phyloP scores from a whole-genome alignment of 2,329 filamentous ascomycete species.

The Fusarium virguliforme region DNA sequence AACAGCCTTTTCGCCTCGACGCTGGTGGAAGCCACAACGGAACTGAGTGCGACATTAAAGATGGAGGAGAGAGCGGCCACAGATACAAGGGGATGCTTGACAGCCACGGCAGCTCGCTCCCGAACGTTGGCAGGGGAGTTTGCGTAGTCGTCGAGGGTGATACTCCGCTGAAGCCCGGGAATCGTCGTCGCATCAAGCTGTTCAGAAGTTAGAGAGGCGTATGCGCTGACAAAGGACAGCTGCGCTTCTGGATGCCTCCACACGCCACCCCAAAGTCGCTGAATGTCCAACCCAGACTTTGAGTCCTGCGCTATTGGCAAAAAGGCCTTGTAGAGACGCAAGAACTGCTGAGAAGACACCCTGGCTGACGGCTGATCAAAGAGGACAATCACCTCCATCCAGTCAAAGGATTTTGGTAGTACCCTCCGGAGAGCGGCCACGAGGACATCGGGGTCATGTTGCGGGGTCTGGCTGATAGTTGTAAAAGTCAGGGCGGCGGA shows the following conservation, averaged over 20 bases:
- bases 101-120: constrained; percentile 73
- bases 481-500: constrained; percentile 82
- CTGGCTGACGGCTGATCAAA: constrained; percentile 87
- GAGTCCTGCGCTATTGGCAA: constrained; percentile 77
- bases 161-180: constrained; percentile 84
- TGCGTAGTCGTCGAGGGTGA: constrained; percentile 74
- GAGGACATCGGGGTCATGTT: constrained; percentile 68
- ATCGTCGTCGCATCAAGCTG: constrained; percentile 89
- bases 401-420: constrained; percentile 75
- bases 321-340: constrained; percentile 85
- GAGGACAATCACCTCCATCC: constrained; percentile 80
- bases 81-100: constrained; percentile 90
- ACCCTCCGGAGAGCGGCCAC: constrained; percentile 76
- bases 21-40: constrained; percentile 73
- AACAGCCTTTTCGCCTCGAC: constrained; percentile 77
- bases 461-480: constrained; percentile 71
- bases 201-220: constrained; percentile 81
- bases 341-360: constrained; percentile 84
- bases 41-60: constrained; percentile 76
- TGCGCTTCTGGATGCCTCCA: constrained; percentile 93
- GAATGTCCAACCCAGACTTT: constrained; percentile 78
- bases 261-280: constrained; percentile 89
- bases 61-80: constrained; percentile 83
- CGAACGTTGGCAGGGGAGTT: constrained; percentile 66
- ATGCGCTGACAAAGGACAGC: constrained; percentile 93